These are phyloP conservation scores for Tuber umbilicatum DNA, from an alignment of 495 filamentous ascomycete genomes.

Conservation along the genomic window DNA sequence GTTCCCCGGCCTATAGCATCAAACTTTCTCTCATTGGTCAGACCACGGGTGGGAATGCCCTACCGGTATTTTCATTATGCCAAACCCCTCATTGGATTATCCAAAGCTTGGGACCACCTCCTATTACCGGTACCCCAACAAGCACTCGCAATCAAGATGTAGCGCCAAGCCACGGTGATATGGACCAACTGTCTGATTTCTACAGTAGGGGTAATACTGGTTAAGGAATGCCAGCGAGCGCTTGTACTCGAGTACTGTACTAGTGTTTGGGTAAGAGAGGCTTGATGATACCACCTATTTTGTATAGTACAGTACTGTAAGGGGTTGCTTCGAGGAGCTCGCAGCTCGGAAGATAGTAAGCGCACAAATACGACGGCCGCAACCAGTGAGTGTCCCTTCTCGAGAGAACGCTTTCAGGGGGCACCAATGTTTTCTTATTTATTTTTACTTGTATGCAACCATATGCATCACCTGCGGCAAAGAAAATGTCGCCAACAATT, in stretches of 20 bases:
- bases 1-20: background rate
- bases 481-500: no score
- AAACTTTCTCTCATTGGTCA: background rate
- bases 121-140: background rate
- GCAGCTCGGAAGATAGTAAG: background rate
- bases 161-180: background rate
- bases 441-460: no score
- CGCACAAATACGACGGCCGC: background rate
- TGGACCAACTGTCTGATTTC: background rate
- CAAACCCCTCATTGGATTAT: background rate
- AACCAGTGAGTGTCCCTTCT: background rate
- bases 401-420: background rate
- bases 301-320: background rate
- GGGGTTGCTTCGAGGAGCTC: no score
- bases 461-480: background rate
- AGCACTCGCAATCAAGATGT: background rate
- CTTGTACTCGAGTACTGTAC: background rate
- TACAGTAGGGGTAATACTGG: background rate
- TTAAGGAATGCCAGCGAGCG: background rate
- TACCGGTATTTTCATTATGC: background rate
- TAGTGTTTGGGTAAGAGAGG: background rate
- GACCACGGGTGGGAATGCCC: background rate
- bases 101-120: background rate
- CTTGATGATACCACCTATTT: background rate
- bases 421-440: no score